A percentile compares a stretch with the other conserved stretches of the same genome.
These are phyloP conservation scores for Cylindrodendrum hubeiense DNA, from an alignment of 2,329 filamentous ascomycete species.

Conservation along the genomic window DNA sequence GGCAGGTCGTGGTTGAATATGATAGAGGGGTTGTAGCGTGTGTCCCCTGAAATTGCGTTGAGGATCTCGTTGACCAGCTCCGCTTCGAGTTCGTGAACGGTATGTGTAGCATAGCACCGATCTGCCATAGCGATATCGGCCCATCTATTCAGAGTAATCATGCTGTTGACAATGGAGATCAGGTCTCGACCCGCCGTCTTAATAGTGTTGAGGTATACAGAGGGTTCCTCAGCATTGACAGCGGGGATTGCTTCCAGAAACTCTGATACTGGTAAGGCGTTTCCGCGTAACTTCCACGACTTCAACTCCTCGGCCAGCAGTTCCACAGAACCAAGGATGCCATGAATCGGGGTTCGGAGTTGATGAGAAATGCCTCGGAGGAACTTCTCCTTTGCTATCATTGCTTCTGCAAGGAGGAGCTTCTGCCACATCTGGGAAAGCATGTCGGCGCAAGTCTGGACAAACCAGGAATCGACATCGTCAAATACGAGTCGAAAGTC, in stretches of 20 bases:
- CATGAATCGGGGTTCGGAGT: constrained; percentile 61
- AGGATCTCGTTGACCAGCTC: constrained; percentile 27
- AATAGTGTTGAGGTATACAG: constrained; percentile 50
- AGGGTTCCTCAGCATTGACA: constrained; percentile 6
- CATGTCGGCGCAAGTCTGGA: constrained; percentile 54
- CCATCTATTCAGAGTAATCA: constrained; percentile 57
- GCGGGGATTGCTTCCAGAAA: constrained; percentile 20
- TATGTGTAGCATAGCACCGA: constrained; percentile 44
- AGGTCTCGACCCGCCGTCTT: constrained; percentile 55
- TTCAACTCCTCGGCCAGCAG: constrained; percentile 56
- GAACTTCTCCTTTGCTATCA: constrained; percentile 58
- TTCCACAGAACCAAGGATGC: constrained; percentile 54
- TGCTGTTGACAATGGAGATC: constrained; percentile 58
- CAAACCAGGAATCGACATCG: constrained; percentile 60
- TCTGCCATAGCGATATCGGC: constrained; percentile 48
- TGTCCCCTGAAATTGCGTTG: constrained; percentile 9
- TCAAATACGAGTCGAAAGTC: constrained; percentile 60
- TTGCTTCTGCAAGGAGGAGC: constrained; percentile 52
- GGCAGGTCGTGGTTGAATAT: constrained; percentile 31
- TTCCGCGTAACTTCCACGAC: constrained; percentile 26
- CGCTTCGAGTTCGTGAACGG: constrained; percentile 27
- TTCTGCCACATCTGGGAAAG: constrained; percentile 55
- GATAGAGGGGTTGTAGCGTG: constrained; percentile 26
- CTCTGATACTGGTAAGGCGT: background rate
- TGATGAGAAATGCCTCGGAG: constrained; percentile 60